A percentile compares a stretch with the other conserved stretches of the same genome.
These are phyloP conservation scores for Cutaneotrichosporon sp. DNA, from an alignment of 1,284 basidiomycete species.

Conservation along the genomic window DNA sequence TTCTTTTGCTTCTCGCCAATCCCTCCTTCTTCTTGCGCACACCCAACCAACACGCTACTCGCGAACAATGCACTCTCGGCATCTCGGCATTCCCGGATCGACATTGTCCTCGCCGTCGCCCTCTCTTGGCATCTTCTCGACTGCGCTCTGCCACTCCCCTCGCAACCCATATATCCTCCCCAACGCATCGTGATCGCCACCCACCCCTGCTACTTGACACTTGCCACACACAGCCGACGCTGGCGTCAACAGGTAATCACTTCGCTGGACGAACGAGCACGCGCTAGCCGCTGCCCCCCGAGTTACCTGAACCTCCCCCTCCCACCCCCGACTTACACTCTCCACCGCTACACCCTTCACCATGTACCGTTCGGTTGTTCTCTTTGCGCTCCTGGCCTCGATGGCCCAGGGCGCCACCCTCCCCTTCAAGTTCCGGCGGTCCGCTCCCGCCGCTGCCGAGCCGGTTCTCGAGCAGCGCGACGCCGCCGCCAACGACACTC, in stretches of 20 bases:
- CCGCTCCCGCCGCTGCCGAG: background rate
- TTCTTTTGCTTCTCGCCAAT: conserved; percentile 1
- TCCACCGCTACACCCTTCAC: background rate
- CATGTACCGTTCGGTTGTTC: conserved; percentile 8
- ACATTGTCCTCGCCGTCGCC: background rate
- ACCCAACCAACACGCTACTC: background rate
- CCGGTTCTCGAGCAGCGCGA: conserved; percentile 11
- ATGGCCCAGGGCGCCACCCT: conserved; percentile 9
- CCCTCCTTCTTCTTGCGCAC: background rate
- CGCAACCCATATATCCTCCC: background rate
- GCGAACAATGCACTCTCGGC: background rate
- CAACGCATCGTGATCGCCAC: background rate
- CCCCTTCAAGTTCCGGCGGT: conserved; percentile 2
- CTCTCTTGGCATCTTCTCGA: too few relatives aligned
- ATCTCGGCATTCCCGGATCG: background rate
- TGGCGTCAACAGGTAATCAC: conserved; percentile 12
- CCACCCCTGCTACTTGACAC: background rate
- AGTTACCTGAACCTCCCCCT: conserved; percentile 1
- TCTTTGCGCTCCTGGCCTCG: conserved; percentile 14
- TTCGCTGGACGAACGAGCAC: conserved; percentile 23
- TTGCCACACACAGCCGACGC: conserved; percentile 4
- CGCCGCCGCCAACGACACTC: background rate
- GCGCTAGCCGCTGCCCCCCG: conserved; percentile 19
- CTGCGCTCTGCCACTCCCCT: background rate
- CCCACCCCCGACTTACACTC: background rate